Evolutionary conservation across 2,329 filamentous ascomycete species (phyloP), one percentile per base, ranked within the genome.

Genomic region (Trichoderma sp.): DNA sequence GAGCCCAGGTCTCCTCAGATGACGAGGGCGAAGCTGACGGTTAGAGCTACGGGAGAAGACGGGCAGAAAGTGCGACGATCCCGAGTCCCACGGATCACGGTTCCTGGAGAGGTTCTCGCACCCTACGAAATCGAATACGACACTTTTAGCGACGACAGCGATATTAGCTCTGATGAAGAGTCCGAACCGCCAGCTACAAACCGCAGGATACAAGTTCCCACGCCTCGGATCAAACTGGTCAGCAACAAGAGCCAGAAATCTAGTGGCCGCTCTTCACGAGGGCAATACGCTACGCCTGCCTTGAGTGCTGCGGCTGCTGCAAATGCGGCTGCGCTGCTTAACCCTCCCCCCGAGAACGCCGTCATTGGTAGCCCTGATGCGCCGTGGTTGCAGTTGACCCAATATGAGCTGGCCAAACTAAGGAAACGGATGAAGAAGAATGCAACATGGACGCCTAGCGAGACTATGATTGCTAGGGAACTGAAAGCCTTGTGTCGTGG

Each of bases 391-490:
- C 88, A 89, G 75, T 84, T 92, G 47, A 91, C 89, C 7, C 83
- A 85, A 17, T 91, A 88, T 73, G 90, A 92, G 78, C 83, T 92
- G 61, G 90, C 89, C 1, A 87, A 90, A 74, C 85, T 96, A 8
- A 86, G 93, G 73, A 96, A 96, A 82, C 87, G 92, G 20, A 96
- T 96, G 93, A 96, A 96, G 87, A 96, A 96, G 85, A 96, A 96
- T 77, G 92, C 93, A 0, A 91, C 93, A 5, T 96, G 93, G 93
- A 90, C 89, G 3, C 93, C 93, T 0, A 95, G 92, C 74, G 92
- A 93, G 76, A 95, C 93, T 0, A 96, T 96, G 93, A 93, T 95
- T 74, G 88, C 92, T 17, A 86, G 93, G 34, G 93, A 95, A 80
- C 87, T 96, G 1, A 92, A 92, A 78, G 85, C 85, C 23, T 86